phyloP scores from a whole-genome alignment of 2,329 filamentous ascomycete genomes.

The Thyridium curvatum region DNA sequence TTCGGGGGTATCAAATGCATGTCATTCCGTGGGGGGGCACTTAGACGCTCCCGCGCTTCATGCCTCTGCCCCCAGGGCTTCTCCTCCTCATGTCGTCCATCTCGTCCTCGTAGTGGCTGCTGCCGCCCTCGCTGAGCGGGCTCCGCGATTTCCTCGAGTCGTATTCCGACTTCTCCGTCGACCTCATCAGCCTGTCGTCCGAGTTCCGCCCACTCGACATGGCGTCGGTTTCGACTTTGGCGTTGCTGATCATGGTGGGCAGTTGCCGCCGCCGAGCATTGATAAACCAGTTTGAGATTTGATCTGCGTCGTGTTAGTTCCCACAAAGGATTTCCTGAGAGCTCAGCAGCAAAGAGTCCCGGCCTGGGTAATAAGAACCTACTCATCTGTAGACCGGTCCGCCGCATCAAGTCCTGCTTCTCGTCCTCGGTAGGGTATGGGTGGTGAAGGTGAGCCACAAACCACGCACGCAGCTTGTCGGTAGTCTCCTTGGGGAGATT shows the following conservation, averaged over 20 bases:
- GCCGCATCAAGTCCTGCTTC: conserved; percentile 72
- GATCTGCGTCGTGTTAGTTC: conserved; percentile 38
- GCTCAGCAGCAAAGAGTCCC: conserved; percentile 1
- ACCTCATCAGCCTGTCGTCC: conserved; percentile 29
- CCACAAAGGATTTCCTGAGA: too few species aligned
- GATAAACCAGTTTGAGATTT: conserved; percentile 79
- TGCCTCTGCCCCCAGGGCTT: conserved; percentile 24
- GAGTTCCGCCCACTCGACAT: conserved; percentile 26
- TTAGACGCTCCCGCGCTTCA: conserved; percentile 41
- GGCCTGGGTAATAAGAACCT: conserved; percentile 41
- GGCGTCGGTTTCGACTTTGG: conserved; percentile 43
- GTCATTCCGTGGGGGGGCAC: too few species aligned
- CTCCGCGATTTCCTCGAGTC: conserved; percentile 27
- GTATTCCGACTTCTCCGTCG: conserved; percentile 31
- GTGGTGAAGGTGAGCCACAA: conserved; percentile 67
- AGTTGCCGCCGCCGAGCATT: conserved; percentile 65
- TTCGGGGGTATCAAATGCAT: too few species aligned
- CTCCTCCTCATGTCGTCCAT: conserved; percentile 17
- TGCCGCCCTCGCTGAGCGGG: conserved; percentile 41
- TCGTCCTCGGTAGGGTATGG: conserved; percentile 86
- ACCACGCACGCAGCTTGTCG: conserved; percentile 75
- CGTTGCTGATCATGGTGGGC: conserved; percentile 52
- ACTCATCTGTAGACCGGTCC: conserved; percentile 75
- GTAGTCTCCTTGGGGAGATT: conserved; percentile 90
- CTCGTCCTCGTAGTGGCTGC: conserved; percentile 37